Percentiles rank a stretch among this genome's conserved stretches.
These are phyloP conservation scores for Brasilioporus rufonigricans DNA, from an alignment of 768 basidiomycete genomes.

Conservation along the genomic window DNA sequence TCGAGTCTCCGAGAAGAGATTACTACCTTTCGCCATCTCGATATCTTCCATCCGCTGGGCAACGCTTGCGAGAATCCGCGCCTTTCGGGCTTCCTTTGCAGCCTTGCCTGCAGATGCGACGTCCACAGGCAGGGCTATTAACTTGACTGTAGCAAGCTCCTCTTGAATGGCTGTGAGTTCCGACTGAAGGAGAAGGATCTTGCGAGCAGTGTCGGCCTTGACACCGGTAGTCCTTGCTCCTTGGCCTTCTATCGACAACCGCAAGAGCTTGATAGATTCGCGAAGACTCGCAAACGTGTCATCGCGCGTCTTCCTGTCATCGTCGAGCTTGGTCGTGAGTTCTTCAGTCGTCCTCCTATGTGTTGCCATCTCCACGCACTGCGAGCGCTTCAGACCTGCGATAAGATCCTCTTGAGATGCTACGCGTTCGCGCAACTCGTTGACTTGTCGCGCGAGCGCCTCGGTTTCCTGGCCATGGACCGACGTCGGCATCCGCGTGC, in stretches of 20 bases:
- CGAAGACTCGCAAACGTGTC: conserved; percentile 4
- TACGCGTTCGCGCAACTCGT: conserved; percentile 4
- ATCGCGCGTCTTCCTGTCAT: conserved; percentile 2
- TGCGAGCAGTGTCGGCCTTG: conserved; percentile 18
- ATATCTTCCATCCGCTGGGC: neutral
- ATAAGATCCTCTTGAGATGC: conserved; percentile 16
- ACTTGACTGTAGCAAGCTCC: conserved; percentile 12
- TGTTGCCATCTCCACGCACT: neutral
- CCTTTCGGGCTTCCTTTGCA: conserved; percentile 4
- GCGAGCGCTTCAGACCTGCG: conserved; percentile 5
- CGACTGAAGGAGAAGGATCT: conserved; percentile 16
- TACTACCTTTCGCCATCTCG: conserved; percentile 6
- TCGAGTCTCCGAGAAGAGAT: neutral
- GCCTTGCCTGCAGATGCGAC: neutral
- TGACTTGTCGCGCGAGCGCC: conserved; percentile 8
- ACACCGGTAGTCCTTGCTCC: conserved; percentile 10
- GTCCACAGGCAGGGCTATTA: neutral
- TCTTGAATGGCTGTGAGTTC: conserved; percentile 8
- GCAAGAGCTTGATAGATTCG: neutral
- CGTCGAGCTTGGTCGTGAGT: conserved; percentile 10
- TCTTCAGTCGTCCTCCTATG: conserved; percentile 8
- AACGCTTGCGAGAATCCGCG: neutral
- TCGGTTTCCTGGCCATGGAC: neutral
- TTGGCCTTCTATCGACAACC: conserved; percentile 12
- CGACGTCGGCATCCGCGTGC: neutral